Percentiles rank a stretch among this genome's conserved stretches.
Conservation (phyloP, 108 stramenopile species). For the Ochromonas danica region DNA sequence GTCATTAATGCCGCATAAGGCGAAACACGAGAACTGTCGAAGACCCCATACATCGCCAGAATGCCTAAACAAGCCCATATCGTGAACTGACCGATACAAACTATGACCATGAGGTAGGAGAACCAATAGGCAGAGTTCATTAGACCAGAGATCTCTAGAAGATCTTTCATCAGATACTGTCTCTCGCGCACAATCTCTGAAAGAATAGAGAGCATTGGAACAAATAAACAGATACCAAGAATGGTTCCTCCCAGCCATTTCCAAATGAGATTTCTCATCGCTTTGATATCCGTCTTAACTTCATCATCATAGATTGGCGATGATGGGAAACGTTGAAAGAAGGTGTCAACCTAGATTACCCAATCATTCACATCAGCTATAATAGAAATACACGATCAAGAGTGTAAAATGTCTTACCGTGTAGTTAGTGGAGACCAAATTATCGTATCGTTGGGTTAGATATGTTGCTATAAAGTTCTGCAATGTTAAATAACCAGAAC, state of each 20-base stretch:
- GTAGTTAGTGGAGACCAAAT: not conserved
- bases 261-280: not conserved
- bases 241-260: slow-evolving; percentile 22
- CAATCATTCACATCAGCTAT: too few relatives aligned
- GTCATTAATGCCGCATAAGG: slow-evolving; percentile 27
- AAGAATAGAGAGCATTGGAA: slow-evolving; percentile 17
- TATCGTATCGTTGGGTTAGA: slow-evolving; percentile 18
- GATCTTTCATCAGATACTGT: slow-evolving; percentile 33
- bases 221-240: not conserved
- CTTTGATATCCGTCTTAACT: not conserved
- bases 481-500: slow-evolving; percentile 29
- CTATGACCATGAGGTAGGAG: not conserved
- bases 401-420: too few relatives aligned
- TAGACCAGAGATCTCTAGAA: slow-evolving; percentile 29
- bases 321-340: slow-evolving; percentile 18
- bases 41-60: slow-evolving; percentile 2
- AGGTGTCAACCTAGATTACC: slow-evolving; percentile 17
- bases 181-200: slow-evolving; percentile 25
- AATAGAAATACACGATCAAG: too few relatives aligned
- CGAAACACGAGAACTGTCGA: not conserved
- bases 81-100: not conserved
- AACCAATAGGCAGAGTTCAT: slow-evolving; percentile 20
- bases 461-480: slow-evolving; percentile 37
- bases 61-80: not conserved
- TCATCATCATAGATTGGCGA: slow-evolving; percentile 7